These are phyloP conservation scores for Hansenula lynferdii DNA, from an alignment of 1,139 yeast species.

Conservation along the genomic window DNA sequence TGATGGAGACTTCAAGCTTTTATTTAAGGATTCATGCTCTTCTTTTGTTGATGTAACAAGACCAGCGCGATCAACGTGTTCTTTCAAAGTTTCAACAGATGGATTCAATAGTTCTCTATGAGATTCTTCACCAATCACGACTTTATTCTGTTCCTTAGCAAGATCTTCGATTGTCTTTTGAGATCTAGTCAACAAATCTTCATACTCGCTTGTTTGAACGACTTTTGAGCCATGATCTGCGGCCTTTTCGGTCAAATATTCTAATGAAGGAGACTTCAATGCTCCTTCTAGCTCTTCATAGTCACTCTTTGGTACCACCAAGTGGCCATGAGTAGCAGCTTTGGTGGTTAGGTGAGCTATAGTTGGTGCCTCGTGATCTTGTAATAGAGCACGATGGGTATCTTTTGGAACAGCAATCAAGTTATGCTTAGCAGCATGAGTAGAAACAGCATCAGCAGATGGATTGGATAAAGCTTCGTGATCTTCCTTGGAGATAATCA, in stretches of 20 bases:
- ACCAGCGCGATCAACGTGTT: conserved; percentile 39
- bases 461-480: conserved; percentile 21
- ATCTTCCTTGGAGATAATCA: conserved; percentile 18
- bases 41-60: conserved; percentile 36
- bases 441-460: conserved; percentile 11
- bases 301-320: conserved; percentile 18
- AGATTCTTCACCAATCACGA: conserved; percentile 17
- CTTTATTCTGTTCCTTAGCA: conserved; percentile 8
- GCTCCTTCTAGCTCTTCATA: conserved; percentile 16
- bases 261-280: conserved; percentile 21
- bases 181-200: conserved; percentile 10
- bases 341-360: conserved; percentile 20
- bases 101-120: conserved; percentile 12
- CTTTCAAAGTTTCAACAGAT: conserved; percentile 12
- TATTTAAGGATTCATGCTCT: conserved; percentile 21
- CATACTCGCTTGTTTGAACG: conserved; percentile 16
- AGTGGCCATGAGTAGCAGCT: conserved; percentile 23
- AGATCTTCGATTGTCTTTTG: conserved; percentile 2
- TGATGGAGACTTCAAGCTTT: conserved; percentile 16
- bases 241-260: not conserved
- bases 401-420: conserved; percentile 23
- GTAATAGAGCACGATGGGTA: conserved; percentile 25
- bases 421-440: conserved; percentile 22
- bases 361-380: conserved; percentile 25
- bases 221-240: not conserved